Evolutionary conservation across 1,139 yeast species (phyloP), one percentile per base, ranked within the genome.

Genomic region (Barnettozyma hawaiiensis): DNA sequence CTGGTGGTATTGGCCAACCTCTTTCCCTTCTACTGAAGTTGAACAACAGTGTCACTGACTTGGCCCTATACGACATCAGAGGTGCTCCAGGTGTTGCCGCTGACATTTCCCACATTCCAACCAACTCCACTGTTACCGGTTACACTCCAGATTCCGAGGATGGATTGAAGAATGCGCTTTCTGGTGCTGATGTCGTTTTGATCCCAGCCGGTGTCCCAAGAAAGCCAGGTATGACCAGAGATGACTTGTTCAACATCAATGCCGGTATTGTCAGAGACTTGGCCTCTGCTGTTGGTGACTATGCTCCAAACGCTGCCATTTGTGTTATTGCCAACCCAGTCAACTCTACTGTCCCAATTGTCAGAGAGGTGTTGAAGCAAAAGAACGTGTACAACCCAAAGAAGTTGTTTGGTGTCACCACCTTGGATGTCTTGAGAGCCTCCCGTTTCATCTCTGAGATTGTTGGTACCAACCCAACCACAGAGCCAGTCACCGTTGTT

Each of bases 191-290:
- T 61, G 80, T 92, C 54, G 95, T 92, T 47, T 74, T 92, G 56
- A 90, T 92, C 66, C 97, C 98, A 59, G 98, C 98, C 47, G 98
- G 98, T 71, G 96, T 92, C 46, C 98, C 98, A 70, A 85, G 98
- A 76, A 92, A 92, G 75, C 97, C 97, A 53, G 97, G 97, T 64
- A 90, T 90, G 97, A 89, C 97, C 60, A 79, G 95, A 76, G 98
- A 92, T 66, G 98, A 92, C 64, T 77, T 92, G 64, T 92, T 92
- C 82, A 86, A 87, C 75, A 90, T 95, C 70, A 92, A 92, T 64
- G 98, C 98, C 41, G 84, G 95, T 40, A 92, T 92, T 64, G 95
- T 92, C 53, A 82, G 94, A 65, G 95, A 84, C 63, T 76, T 92
- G 64, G 95, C 96, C 56, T 76, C 83, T 66, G 90, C 95, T 33